Conservation (phyloP, 805 yeast species). For the Tetrapisispora iriomotensis region DNA sequence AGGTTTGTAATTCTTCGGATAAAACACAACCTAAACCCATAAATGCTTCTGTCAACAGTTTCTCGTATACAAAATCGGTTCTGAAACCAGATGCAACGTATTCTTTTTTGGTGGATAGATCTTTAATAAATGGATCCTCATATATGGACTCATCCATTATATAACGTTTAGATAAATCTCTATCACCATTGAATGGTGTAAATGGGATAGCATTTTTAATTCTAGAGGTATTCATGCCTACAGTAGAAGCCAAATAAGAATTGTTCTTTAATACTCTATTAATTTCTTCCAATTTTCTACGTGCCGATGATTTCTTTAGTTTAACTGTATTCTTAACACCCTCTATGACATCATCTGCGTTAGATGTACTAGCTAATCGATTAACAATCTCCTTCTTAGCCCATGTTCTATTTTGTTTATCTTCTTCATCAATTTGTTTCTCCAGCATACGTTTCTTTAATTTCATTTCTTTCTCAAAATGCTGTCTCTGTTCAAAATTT, state of each 20-base stretch:
- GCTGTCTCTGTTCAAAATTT: slow-evolving; percentile 51
- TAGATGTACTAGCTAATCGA: slow-evolving; percentile 32
- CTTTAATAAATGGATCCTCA: slow-evolving; percentile 54
- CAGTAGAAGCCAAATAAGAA: slow-evolving; percentile 26
- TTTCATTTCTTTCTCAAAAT: slow-evolving; percentile 59
- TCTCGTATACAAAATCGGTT: slow-evolving; percentile 55
- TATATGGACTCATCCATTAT: slow-evolving; percentile 35
- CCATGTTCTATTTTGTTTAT: slow-evolving; percentile 41
- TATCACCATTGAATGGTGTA: slow-evolving; percentile 91
- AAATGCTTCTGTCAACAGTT: slow-evolving; percentile 81
- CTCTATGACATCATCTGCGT: slow-evolving; percentile 41
- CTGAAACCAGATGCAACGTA: slow-evolving; percentile 83
- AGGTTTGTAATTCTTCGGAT: slow-evolving; percentile 43
- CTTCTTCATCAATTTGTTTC: slow-evolving; percentile 55
- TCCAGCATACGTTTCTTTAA: slow-evolving; percentile 42
- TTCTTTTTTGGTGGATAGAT: slow-evolving; percentile 46
- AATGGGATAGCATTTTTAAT: slow-evolving; percentile 49
- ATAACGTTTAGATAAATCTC: slow-evolving; percentile 47
- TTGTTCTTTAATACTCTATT: slow-evolving; percentile 30
- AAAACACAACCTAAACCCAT: slow-evolving; percentile 80
- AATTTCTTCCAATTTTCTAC: slow-evolving; percentile 41
- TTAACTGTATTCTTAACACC: slow-evolving; percentile 42
- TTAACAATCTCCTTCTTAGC: slow-evolving; percentile 50
- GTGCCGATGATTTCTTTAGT: slow-evolving; percentile 52
- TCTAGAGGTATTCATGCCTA: slow-evolving; percentile 13